phyloP scores from a whole-genome alignment of 2,329 filamentous ascomycete genomes.

The Aureobasidium sp. region DNA sequence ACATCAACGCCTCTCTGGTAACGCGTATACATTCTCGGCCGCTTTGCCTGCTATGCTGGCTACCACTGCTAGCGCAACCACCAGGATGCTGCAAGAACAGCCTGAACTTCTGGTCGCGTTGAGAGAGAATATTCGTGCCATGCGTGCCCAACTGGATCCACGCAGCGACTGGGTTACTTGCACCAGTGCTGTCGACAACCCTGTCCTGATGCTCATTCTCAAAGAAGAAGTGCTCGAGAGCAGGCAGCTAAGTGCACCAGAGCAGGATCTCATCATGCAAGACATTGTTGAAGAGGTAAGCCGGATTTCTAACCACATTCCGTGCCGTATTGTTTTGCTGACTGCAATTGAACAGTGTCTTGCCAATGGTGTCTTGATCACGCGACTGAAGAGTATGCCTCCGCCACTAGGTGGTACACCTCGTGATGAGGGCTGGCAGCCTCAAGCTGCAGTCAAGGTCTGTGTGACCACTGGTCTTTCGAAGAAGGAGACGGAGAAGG shows the following conservation, averaged over 20 bases:
- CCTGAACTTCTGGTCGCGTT: constrained; percentile 73
- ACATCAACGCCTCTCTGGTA: constrained; percentile 88
- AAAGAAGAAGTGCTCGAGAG: constrained; percentile 75
- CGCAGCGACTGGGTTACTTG: constrained; percentile 88
- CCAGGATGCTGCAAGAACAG: constrained; percentile 77
- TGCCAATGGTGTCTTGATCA: constrained; percentile 82
- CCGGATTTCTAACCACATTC: constrained; percentile 8
- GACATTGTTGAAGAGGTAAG: constrained; percentile 94
- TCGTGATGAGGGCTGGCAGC: constrained; percentile 59
- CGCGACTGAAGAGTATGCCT: constrained; percentile 73
- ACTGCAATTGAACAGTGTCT: constrained; percentile 52
- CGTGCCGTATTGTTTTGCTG: not conserved
- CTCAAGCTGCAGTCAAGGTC: constrained; percentile 80
- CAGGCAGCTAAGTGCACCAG: constrained; percentile 60
- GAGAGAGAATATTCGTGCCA: constrained; percentile 77
- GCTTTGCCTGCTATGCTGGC: constrained; percentile 89
- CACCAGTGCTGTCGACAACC: constrained; percentile 76
- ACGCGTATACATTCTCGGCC: constrained; percentile 92
- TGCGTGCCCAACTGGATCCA: constrained; percentile 83
- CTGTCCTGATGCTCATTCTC: constrained; percentile 73
- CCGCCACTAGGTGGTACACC: constrained; percentile 50
- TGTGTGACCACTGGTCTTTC: constrained; percentile 82
- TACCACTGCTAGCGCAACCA: constrained; percentile 89
- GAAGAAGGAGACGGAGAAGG: constrained; percentile 94
- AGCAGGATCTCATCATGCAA: constrained; percentile 78